Evolutionary conservation across 2,329 filamentous ascomycete species (phyloP), one percentile per base, ranked within the genome.

Genomic region (Immersiporthe knoxdaviesiana): DNA sequence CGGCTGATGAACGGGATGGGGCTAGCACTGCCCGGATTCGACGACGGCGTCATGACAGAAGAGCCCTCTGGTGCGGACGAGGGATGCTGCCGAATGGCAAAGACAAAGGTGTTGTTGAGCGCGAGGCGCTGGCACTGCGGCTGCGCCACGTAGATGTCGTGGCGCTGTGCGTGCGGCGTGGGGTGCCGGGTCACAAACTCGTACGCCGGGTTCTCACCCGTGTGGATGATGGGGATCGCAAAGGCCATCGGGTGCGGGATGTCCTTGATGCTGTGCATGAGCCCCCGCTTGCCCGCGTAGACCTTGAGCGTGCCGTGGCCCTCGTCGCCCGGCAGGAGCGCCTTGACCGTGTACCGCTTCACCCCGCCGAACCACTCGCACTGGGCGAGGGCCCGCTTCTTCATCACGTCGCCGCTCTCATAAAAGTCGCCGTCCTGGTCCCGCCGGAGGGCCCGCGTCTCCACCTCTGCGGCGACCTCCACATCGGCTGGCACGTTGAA

Each of bases 231-330:
- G 0, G 96, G 95, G n/a, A 99, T 81, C 3, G 94, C 90, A 73
- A 98, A 90, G 0, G 95, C 94, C 66, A 99, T 83, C 2, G 94
- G 91, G 77, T 99, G 95, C 10, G 96, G 94, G 67, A 97, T 97
- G 77, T 97, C 93, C 79, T 96, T 96, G 83, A 96, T 95, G 72
- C 92, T 97, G 81, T 98, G 96, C 94, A 98, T 98, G 67, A 99
- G 85, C 0, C 97, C 97, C 72, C 94, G 90, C 79, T 94, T 96
- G 70, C 97, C 96, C 16, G 94, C 95, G 79, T 97, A 99, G 47
- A 99, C 84, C 79, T 97, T 97, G 69, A 99, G 83, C 16, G 91
- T 88, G 56, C 93, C 96, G 56, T 92, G 91, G 16, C 94, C 94
- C 80, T 97, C 95, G 74, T 98, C 95, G 35, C 93, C 92, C 1